phyloP scores from a whole-genome alignment of 179 eudicot species.

The Carnegiea gigantea region DNA sequence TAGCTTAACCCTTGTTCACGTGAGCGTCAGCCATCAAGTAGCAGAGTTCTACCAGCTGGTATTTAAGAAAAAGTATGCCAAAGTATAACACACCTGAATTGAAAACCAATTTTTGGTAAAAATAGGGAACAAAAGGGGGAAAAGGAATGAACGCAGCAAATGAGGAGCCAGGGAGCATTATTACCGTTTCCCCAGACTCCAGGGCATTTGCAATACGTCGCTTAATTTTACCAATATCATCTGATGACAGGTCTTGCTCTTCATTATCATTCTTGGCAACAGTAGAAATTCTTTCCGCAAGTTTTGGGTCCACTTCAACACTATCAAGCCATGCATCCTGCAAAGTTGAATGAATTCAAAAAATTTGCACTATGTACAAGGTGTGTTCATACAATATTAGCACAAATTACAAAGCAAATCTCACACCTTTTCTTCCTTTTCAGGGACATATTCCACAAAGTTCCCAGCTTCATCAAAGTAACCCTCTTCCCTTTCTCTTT shows the following conservation, averaged over 20 bases:
- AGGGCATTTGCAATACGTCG: slow-evolving; percentile 89
- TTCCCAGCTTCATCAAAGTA: slow-evolving; percentile 89
- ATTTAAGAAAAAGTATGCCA: neutral
- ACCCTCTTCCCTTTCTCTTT: slow-evolving; percentile 89
- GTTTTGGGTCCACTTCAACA: slow-evolving; percentile 56
- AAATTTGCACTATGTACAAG: neutral
- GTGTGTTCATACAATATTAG: slow-evolving; percentile 13
- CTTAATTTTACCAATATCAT: slow-evolving; percentile 74
- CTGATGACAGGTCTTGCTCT: slow-evolving; percentile 50
- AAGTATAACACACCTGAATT: neutral
- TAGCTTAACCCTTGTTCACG: neutral
- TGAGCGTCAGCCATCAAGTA: neutral
- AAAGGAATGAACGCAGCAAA: neutral
- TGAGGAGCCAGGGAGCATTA: neutral
- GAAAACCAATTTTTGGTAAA: neutral
- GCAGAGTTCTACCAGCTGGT: neutral
- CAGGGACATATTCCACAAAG: slow-evolving; percentile 71
- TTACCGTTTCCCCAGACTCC: slow-evolving; percentile 90
- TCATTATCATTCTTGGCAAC: slow-evolving; percentile 43
- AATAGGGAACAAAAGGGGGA: neutral
- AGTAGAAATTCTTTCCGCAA: slow-evolving; percentile 40
- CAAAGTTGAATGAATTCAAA: slow-evolving; percentile 9
- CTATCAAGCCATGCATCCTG: slow-evolving; percentile 99
- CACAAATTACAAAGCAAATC: neutral
- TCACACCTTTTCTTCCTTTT: slow-evolving; percentile 78